phyloP scores from a whole-genome alignment of 2,329 filamentous ascomycete species.

The Lachnellula cervina region DNA sequence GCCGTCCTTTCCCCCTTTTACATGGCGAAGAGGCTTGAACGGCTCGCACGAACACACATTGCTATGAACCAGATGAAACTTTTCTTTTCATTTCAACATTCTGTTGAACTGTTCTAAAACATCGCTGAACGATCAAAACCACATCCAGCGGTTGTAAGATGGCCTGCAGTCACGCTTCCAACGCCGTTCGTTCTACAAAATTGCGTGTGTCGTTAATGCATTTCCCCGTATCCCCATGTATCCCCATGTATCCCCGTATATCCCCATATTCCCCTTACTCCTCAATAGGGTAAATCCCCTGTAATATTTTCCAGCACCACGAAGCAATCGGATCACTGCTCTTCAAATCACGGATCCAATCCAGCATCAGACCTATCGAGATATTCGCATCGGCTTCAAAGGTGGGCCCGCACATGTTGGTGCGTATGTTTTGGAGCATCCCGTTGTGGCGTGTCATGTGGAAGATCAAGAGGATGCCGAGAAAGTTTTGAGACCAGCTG shows the following conservation, averaged over 20 bases:
- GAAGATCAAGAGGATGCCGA: constrained; percentile 53
- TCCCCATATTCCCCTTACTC: background rate
- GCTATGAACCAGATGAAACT: too few species aligned
- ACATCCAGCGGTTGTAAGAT: too few species aligned
- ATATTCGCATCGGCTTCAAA: constrained; percentile 48
- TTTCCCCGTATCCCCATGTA: background rate
- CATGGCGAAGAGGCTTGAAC: too few species aligned
- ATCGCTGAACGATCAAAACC: too few species aligned
- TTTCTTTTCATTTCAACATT: too few species aligned
- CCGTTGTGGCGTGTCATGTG: constrained; percentile 49
- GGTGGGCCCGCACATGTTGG: constrained; percentile 41
- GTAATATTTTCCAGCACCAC: constrained; percentile 39
- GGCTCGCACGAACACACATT: too few species aligned
- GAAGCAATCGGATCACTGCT: constrained; percentile 48
- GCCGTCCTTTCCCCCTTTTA: too few species aligned
- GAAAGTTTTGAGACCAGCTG: constrained; percentile 58
- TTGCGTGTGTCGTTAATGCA: too few species aligned
- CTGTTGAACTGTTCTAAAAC: too few species aligned
- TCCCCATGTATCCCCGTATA: background rate
- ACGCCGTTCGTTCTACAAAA: too few species aligned
- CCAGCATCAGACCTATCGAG: constrained; percentile 49
- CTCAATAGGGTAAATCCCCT: constrained; percentile 25
- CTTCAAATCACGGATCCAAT: constrained; percentile 56
- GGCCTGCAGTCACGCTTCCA: too few species aligned
- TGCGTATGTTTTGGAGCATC: constrained; percentile 45